These are phyloP conservation scores for Aspergillus puulaauensis DNA, from an alignment of 2,329 filamentous ascomycete species.

Conservation along the genomic window DNA sequence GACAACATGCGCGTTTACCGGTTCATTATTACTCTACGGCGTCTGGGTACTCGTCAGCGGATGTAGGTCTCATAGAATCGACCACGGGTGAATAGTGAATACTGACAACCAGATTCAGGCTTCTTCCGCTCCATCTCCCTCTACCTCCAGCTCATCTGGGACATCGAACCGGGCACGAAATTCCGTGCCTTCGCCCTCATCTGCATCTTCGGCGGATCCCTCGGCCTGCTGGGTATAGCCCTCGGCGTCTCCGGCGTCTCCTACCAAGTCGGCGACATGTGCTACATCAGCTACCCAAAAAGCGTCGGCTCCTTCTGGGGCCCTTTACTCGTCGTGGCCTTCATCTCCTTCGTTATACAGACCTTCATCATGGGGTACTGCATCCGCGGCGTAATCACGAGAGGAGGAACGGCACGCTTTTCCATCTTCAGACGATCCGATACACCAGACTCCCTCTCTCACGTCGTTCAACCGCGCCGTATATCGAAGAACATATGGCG, in stretches of 20 bases:
- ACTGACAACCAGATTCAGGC: background rate
- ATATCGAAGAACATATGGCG: background rate
- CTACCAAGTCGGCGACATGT: slow-evolving; percentile 9
- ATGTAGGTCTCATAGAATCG: background rate
- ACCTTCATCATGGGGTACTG: slow-evolving; percentile 2
- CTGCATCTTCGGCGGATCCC: slow-evolving; percentile 7
- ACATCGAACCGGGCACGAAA: background rate
- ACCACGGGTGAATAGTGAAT: background rate
- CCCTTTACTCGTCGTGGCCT: slow-evolving; percentile 2
- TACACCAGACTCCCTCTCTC: background rate
- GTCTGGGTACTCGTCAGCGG: slow-evolving; percentile 8
- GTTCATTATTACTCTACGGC: slow-evolving; percentile 3
- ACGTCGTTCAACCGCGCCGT: background rate
- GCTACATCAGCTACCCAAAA: slow-evolving; percentile 1
- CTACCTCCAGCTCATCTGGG: slow-evolving; percentile 10
- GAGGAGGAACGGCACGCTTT: background rate
- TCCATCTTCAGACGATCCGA: slow-evolving; percentile 5
- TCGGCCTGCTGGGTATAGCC: slow-evolving; percentile 1
- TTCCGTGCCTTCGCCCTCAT: slow-evolving; percentile 1
- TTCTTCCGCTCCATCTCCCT: slow-evolving; percentile 9
- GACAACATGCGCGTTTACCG: slow-evolving; percentile 2
- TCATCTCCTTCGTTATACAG: background rate
- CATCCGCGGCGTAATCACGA: slow-evolving; percentile 1
- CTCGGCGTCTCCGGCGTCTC: slow-evolving; percentile 10
- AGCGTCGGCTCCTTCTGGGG: slow-evolving; percentile 9